Base-by-base conservation (phyloP, 2,329 filamentous ascomycete genomes). In the Sclerotinia trifoliorum region DNA sequence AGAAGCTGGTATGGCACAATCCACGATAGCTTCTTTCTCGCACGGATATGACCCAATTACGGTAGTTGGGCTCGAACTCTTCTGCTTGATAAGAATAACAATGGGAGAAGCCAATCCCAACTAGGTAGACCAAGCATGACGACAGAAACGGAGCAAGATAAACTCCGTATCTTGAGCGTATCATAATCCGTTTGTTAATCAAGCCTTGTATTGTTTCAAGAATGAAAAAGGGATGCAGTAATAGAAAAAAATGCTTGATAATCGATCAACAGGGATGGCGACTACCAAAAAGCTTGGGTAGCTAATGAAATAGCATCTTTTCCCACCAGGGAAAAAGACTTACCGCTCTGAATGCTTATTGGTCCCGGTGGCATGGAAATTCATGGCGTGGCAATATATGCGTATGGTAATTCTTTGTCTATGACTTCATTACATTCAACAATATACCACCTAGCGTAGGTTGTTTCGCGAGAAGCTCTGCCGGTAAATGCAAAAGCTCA, bases 181-280 rank as follows among this genome's bases (percentile, higher is more conserved):
- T 48, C 44, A 48, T 17, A 15, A 24, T 42, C 29, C 29, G 19
- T 24, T 17, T 35, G 7, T 19, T 48, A 15, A 35, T 35, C n/a
- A 11, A 35, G 13, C 7, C 19, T 29, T 39, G 29, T 15, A 24
- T 57, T 49, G 46, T 62, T 51, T 49, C 58, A 62, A 62, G 58
- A 51, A 61, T 24, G 58, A 26, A 61, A 49, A 24, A 39, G 32
- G 57, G 29, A 55, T 55, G 35, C 57, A 46, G 29, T 60, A 29
- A 46, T 13, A 29, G 52, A 35, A 32, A 56, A 56, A 35, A n/a
- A 35, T 49, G 44, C 46, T 62, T 62, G 58, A 62, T 62, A 51
- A 62, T 62, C 58, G 29, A 35, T 24, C 10, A 35, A 24, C 54
- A 39, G 24, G 54, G 54, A 56, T 56, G 29, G 10, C 13, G 54